A percentile compares a stretch with the other conserved stretches of the same genome.
phyloP scores from a whole-genome alignment of 768 basidiomycete genomes.

The Phylloporus scabripes region DNA sequence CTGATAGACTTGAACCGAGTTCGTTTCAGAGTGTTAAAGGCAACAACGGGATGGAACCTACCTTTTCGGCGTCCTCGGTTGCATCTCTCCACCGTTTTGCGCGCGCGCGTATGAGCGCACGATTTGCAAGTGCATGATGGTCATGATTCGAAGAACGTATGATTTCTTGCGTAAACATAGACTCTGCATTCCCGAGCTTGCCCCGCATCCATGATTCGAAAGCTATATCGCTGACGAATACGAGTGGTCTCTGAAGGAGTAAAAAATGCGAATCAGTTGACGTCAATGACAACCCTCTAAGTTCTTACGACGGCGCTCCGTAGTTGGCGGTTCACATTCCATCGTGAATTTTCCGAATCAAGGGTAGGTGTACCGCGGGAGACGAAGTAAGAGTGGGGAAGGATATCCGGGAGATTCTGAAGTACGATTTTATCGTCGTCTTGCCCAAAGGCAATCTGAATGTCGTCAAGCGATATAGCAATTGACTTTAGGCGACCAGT shows the following conservation, averaged over 20 bases:
- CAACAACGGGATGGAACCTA: background rate
- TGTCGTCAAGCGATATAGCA: conserved; percentile 1
- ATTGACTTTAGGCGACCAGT: background rate
- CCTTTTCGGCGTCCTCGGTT: conserved; percentile 2
- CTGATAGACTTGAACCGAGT: conserved; percentile 1
- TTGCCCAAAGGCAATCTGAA: conserved; percentile 2
- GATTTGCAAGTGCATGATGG: conserved; percentile 4
- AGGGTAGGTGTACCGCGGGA: background rate
- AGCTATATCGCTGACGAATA: background rate
- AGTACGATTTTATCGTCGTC: conserved; percentile 1
- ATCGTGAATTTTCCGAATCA: background rate
- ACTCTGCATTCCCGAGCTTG: conserved; percentile 7
- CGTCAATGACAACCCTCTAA: background rate
- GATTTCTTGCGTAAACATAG: conserved; percentile 4
- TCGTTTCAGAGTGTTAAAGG: background rate
- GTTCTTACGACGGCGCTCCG: background rate
- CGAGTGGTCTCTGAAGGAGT: conserved; percentile 1
- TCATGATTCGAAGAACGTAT: background rate
- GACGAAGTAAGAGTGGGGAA: conserved; percentile 6
- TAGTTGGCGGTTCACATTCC: background rate
- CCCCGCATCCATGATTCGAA: conserved; percentile 3
- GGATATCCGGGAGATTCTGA: background rate
- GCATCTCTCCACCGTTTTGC: conserved; percentile 3
- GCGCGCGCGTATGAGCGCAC: background rate
- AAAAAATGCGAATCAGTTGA: background rate